These are phyloP conservation scores for Chaetomium olivaceum DNA, from an alignment of 2,329 filamentous ascomycete species.

Conservation along the genomic window DNA sequence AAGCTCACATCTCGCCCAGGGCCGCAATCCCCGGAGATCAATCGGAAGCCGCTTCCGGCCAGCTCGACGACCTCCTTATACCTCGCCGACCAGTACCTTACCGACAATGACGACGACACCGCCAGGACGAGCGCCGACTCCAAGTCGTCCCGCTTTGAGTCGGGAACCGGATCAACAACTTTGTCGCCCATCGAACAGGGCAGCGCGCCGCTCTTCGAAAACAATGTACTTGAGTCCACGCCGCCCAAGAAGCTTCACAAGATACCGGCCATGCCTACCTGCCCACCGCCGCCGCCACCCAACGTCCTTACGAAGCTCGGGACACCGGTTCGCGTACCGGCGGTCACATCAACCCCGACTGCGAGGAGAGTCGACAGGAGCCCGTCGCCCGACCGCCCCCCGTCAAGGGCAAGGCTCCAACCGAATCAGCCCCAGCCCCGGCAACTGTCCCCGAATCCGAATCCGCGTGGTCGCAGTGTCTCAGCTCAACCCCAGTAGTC, in stretches of 20 bases:
- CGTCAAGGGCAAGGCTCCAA: conserved; percentile 24
- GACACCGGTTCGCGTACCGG: conserved; percentile 17
- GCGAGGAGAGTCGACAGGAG: conserved; percentile 19
- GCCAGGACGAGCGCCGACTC: conserved; percentile 23
- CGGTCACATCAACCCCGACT: conserved; percentile 17
- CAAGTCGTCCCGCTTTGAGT: conserved; percentile 16
- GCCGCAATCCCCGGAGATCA: conserved; percentile 12
- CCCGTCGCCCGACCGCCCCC: conserved; percentile 20
- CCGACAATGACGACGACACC: conserved; percentile 14
- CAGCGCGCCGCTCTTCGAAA: conserved; percentile 19
- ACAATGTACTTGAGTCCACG: conserved; percentile 11
- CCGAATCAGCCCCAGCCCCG: conserved; percentile 26
- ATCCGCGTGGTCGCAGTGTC: conserved; percentile 46
- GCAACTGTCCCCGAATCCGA: conserved; percentile 16
- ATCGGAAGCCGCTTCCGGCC: conserved; percentile 24
- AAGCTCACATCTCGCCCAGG: conserved; percentile 30
- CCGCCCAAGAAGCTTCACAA: conserved; percentile 27
- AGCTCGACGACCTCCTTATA: conserved; percentile 1
- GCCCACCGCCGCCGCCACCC: conserved; percentile 20
- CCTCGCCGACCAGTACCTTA: conserved; percentile 11
- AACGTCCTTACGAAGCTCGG: conserved; percentile 3
- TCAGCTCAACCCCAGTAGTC: conserved; percentile 48
- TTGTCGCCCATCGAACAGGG: conserved; percentile 18
- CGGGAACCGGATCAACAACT: conserved; percentile 3
- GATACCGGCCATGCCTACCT: conserved; percentile 19